phyloP scores from a whole-genome alignment of 768 basidiomycete species.

The Mycena latifolia region DNA sequence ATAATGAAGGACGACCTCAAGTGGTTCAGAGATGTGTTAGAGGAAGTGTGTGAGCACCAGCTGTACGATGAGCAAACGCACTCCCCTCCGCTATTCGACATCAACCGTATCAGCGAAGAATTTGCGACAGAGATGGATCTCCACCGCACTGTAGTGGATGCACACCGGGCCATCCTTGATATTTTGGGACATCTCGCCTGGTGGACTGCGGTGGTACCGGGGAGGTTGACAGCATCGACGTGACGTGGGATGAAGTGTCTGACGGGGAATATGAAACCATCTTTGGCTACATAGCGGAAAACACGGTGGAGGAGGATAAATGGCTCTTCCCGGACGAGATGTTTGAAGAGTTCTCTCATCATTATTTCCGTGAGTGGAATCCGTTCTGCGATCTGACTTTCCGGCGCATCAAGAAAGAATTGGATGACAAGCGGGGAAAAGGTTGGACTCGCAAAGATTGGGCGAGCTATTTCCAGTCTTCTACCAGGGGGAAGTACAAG shows the following conservation, averaged over 20 bases:
- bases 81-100: background rate
- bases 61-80: background rate
- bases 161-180: background rate
- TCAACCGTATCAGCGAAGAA: background rate
- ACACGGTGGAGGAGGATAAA: background rate
- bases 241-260: background rate
- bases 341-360: slow-evolving; percentile 2
- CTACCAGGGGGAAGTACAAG: background rate
- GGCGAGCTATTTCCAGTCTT: background rate
- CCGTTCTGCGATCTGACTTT: slow-evolving; percentile 11
- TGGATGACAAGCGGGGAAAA: background rate
- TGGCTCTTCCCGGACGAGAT: background rate
- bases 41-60: background rate
- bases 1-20: background rate
- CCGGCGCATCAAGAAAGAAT: background rate
- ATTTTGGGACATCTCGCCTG: background rate
- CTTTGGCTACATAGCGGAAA: background rate
- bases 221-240: background rate
- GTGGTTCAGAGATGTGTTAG: background rate
- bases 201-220: background rate
- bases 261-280: background rate
- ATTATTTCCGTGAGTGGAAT: slow-evolving; percentile 16
- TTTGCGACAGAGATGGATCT: background rate
- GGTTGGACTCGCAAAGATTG: background rate
- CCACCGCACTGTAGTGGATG: background rate